Percentiles rank a stretch among this genome's conserved stretches.
Evolutionary conservation across 805 yeast genomes (phyloP).

Genomic region (Saccharomycopsis selenospora): DNA sequence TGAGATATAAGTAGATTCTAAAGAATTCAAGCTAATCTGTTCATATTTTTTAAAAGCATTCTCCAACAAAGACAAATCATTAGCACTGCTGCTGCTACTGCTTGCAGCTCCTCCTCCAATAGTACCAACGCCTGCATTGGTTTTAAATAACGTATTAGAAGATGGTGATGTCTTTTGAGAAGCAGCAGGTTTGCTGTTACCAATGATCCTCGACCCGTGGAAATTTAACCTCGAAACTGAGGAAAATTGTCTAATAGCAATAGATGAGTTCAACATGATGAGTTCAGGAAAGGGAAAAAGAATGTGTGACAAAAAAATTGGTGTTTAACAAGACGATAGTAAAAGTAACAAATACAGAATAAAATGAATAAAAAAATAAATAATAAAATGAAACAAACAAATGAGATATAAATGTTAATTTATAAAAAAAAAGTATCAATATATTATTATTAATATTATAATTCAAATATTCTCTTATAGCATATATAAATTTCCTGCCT

Average conservation of each 20-base stretch:
- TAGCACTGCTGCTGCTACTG: not conserved
- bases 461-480: too few relatives aligned
- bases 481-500: too few relatives aligned
- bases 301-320: too few relatives aligned
- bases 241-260: not conserved
- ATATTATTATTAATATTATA: too few relatives aligned
- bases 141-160: too few relatives aligned
- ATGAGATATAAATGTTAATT: too few relatives aligned
- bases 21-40: constrained; percentile 10
- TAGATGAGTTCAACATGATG: not conserved
- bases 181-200: not conserved
- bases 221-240: not conserved
- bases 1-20: constrained; percentile 25
- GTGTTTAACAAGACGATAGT: too few relatives aligned
- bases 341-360: too few relatives aligned
- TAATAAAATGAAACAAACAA: too few relatives aligned
- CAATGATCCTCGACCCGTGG: not conserved
- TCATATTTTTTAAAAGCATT: constrained; percentile 22
- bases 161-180: not conserved
- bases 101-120: not conserved
- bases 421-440: too few relatives aligned
- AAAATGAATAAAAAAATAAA: too few relatives aligned
- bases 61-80: constrained; percentile 18
- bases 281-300: too few relatives aligned
- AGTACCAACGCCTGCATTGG: not conserved